Evolutionary conservation across 2,329 filamentous ascomycete species (phyloP).

Genomic region (Hypoxylon sp.): DNA sequence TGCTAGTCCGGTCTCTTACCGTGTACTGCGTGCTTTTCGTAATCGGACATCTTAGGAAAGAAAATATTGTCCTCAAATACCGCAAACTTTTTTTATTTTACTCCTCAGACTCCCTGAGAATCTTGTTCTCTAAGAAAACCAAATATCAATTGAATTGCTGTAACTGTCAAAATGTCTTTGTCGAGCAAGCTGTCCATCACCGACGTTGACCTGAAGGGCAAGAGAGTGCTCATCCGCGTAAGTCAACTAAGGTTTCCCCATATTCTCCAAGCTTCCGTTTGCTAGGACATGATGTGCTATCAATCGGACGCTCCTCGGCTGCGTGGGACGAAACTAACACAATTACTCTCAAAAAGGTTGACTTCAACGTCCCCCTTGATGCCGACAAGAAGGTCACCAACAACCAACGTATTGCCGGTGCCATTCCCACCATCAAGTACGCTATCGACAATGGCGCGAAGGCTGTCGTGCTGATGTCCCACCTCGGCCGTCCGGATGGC

Average conservation of each 20-base stretch:
- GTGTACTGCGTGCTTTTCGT: slow-evolving; percentile 44
- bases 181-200: slow-evolving; percentile 97
- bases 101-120: slow-evolving; percentile 23
- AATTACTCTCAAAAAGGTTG: slow-evolving; percentile 71
- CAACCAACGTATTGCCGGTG: slow-evolving; percentile 97
- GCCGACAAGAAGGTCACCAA: slow-evolving; percentile 94
- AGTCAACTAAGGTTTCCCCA: slow-evolving; percentile 51
- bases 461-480: slow-evolving; percentile 96
- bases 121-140: slow-evolving; percentile 12
- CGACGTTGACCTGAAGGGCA: slow-evolving; percentile 97
- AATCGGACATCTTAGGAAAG: slow-evolving; percentile 36
- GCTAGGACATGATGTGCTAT: slow-evolving; percentile 4
- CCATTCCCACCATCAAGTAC: slow-evolving; percentile 94
- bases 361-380: slow-evolving; percentile 99
- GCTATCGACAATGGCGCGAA: slow-evolving; percentile 91
- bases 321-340: slow-evolving; percentile 41
- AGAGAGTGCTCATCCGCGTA: slow-evolving; percentile 97
- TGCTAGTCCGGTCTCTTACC: slow-evolving; percentile 30
- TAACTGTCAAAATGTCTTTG: slow-evolving; percentile 82
- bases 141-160: slow-evolving; percentile 31
- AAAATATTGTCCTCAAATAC: slow-evolving; percentile 40
- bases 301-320: slow-evolving; percentile 4
- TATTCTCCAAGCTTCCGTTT: slow-evolving; percentile 5
- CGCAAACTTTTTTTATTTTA: slow-evolving; percentile 41
- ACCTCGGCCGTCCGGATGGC: slow-evolving; percentile 95